Base-by-base conservation (phyloP, 495 filamentous ascomycete species). In the Aspergillus asperescens region DNA sequence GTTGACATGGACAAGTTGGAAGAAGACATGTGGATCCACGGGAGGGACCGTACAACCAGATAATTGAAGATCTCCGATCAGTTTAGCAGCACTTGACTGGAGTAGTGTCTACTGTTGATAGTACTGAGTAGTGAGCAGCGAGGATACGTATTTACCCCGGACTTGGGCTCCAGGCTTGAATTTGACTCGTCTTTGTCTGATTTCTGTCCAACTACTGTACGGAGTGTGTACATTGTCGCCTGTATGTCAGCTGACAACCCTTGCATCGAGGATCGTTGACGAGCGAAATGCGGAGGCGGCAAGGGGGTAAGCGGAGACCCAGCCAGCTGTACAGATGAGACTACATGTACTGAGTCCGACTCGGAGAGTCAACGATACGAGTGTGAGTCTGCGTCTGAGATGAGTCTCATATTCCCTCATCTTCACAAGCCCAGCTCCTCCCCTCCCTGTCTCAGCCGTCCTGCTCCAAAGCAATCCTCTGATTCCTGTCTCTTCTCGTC, bases 241-340 rank as follows among this genome's bases (percentile, higher is more conserved):
- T 16, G 16, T 16, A 32, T 51, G 15, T n/a, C 20, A 13, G 13
- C 19, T 51, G 38, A 37, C 39, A 50, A 49, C 46, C 43, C 47
- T 55, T 41, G 52, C 52, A 43, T 43, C 5, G 12, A 8, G 18
- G 50, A 37, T 12, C 23, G 9, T 22, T 15, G 23, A 18, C 28
- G 22, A 53, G 43, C 28, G 45, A 53, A 59, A 41, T 59, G 57
- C 57, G 57, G 57, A 53, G 52, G 35, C 48, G 49, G 56, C 52
- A 59, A n/a, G 27, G 57, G 52, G 38, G 39, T 24, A 42, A 37
- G 28, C 37, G 23, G 32, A 20, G 10, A 47, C 22, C 16, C 15
- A 44, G 24, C 7, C 1, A 7, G 18, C 18, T 40, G 9, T 23
- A 12, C 15, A 37, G 4, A 28, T 1, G 22, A 16, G 18, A 29